Conservation (phyloP, 23 red algal species). For the Cyanidium caldarium region DNA sequence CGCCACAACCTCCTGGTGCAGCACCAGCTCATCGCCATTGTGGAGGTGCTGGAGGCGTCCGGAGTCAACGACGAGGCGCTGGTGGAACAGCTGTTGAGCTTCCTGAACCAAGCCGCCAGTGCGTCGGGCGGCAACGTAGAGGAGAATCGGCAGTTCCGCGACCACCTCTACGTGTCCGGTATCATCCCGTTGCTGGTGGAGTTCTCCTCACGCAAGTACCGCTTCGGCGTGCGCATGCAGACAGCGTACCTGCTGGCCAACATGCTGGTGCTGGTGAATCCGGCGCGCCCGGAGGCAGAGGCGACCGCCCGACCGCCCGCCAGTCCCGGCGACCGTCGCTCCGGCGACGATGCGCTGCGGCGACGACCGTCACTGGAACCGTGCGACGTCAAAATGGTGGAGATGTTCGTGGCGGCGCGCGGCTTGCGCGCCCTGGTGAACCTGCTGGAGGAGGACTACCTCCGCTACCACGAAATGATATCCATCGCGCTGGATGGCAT, state of each 20-base stretch:
- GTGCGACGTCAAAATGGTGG: not conserved
- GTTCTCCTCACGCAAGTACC: not conserved
- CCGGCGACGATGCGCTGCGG: not conserved
- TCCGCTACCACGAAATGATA: conserved; percentile 14
- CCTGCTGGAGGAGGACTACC: conserved; percentile 25
- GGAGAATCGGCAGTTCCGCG: not conserved
- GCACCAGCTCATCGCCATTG: not conserved
- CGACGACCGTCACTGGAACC: not conserved
- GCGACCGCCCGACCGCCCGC: not conserved
- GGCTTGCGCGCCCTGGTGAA: not conserved
- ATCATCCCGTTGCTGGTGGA: not conserved
- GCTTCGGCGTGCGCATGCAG: not conserved
- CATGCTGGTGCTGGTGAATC: not conserved
- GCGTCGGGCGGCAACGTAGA: not conserved
- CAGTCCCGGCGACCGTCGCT: conserved; percentile 17
- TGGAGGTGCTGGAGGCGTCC: not conserved
- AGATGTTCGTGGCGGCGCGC: not conserved
- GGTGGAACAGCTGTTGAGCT: not conserved
- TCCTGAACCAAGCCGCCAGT: not conserved
- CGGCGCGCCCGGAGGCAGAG: not conserved
- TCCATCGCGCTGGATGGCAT: conserved; percentile 39
- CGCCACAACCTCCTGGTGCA: not conserved
- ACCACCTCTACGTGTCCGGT: not conserved
- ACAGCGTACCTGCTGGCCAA: not conserved
- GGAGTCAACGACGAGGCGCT: not conserved